Evolutionary conservation across 257 asterid species (phyloP), one percentile per base, ranked within the genome.

Genomic region (Solanum medicagineum): DNA sequence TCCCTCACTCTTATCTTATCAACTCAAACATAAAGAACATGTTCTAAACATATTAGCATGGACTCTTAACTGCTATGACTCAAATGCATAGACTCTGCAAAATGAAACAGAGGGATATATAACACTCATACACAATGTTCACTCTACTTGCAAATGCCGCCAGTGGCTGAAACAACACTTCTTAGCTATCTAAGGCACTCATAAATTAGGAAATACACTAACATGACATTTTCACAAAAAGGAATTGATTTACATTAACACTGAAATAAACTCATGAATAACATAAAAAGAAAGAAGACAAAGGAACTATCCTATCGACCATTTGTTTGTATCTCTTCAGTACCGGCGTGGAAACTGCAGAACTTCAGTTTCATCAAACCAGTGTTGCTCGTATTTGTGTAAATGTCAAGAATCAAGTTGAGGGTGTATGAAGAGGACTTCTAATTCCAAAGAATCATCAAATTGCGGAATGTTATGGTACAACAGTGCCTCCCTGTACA

Each of bases 401-500:
- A 22, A 42, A 53, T 44, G 84, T 83, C 88, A 83, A 79, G 66
- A 88, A 83, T 83, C 84, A 83, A 13, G 55, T 73, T 51, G 77
- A 86, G 65, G 57, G 44, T 53, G 62, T 49, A 83, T 65, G 26
- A 59, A 70, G 80, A 40, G 10, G 83, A 53, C 49, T 53, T 53
- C 47, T 88, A 55, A 79, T 85, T 81, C 77, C 81, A 87, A 87
- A 86, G 88, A 89, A 88, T 86, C 81, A 84, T 60, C 32, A 83
- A 55, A 80, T 83, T 54, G 24, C 17, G 0, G 65, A 26, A 47
- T 66, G 10, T 19, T 26, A 83, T 14, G 55, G 63, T 9, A 66
- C 65, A 83, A 68, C 53, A 36, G 29, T 51, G 65, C 47, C 80
- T 68, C 62, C 51, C 45, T 65, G 42, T 53, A 68, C 53, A 66